Percentiles rank a stretch among this genome's conserved stretches.
Evolutionary conservation across 2,329 filamentous ascomycete genomes (phyloP).

Genomic region (Pestalotiopsis sp.): DNA sequence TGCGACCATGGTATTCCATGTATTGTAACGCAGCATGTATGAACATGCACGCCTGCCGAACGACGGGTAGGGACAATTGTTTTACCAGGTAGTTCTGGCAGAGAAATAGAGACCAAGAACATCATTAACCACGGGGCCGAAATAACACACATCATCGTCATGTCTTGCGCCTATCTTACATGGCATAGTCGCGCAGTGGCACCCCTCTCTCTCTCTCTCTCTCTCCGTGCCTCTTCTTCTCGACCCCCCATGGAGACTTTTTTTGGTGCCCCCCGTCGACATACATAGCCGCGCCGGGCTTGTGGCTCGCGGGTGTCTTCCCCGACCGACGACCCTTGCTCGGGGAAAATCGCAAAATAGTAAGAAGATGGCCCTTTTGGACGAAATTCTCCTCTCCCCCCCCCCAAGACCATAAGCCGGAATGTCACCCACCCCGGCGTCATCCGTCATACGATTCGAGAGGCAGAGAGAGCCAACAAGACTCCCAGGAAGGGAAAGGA

Average conservation of each 20-base stretch:
- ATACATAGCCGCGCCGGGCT: constrained; percentile 7
- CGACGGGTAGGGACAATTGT: neutral
- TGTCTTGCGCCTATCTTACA: constrained; percentile 10
- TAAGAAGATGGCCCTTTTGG: neutral
- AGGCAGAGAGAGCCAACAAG: neutral
- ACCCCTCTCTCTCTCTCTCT: neutral
- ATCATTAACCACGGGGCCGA: neutral
- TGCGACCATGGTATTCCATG: too few species aligned
- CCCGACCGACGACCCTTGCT: constrained; percentile 1
- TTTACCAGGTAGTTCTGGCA: neutral
- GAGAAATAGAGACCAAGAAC: too few species aligned
- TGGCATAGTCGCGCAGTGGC: neutral
- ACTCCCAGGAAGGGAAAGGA: too few species aligned
- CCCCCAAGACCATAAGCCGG: neutral
- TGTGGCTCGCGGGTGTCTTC: constrained; percentile 2
- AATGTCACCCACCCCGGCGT: neutral
- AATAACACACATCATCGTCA: neutral
- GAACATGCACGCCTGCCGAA: neutral
- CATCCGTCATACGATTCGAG: neutral
- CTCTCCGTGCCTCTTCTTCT: neutral
- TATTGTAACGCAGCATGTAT: too few species aligned
- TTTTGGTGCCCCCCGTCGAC: neutral
- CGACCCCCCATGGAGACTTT: neutral
- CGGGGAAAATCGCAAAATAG: neutral
- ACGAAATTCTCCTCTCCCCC: neutral